phyloP scores from a whole-genome alignment of 345 rosid species.

The Streptanthus diversifolius region DNA sequence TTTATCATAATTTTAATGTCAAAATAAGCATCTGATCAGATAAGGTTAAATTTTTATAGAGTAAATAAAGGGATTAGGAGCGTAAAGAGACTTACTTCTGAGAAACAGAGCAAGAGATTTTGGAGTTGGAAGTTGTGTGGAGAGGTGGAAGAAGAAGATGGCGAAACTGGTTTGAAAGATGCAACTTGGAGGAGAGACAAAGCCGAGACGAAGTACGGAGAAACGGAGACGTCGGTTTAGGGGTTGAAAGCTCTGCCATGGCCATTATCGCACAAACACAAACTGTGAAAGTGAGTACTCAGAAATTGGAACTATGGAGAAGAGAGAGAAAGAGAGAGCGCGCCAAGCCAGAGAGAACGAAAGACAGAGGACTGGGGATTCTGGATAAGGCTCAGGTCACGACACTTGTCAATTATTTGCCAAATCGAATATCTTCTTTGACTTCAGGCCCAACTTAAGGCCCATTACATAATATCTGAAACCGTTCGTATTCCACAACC shows the following conservation, averaged over 20 bases:
- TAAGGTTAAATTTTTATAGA: not conserved
- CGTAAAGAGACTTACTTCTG: slow-evolving; percentile 41
- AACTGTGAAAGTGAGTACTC: slow-evolving; percentile 21
- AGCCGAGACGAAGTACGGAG: slow-evolving; percentile 56
- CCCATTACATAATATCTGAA: not conserved
- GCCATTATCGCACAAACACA: slow-evolving; percentile 51
- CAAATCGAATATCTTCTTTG: slow-evolving; percentile 18
- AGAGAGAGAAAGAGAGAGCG: slow-evolving; percentile 17
- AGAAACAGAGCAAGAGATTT: slow-evolving; percentile 67
- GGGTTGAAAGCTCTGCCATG: slow-evolving; percentile 60
- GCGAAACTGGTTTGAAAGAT: slow-evolving; percentile 47
- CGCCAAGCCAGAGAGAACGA: slow-evolving; percentile 21
- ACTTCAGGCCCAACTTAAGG: slow-evolving; percentile 24
- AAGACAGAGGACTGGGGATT: slow-evolving; percentile 23
- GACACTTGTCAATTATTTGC: slow-evolving; percentile 54
- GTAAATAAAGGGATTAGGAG: not conserved
- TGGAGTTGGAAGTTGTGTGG: slow-evolving; percentile 36
- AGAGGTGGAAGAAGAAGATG: slow-evolving; percentile 42
- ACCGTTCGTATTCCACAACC: not conserved
- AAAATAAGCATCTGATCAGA: slow-evolving; percentile 4
- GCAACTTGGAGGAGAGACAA: slow-evolving; percentile 46
- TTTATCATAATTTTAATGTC: not conserved
- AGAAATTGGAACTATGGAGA: slow-evolving; percentile 9
- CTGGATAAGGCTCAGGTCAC: slow-evolving; percentile 42
- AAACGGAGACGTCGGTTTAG: slow-evolving; percentile 38